A percentile compares a stretch with the other conserved stretches of the same genome.
These are phyloP conservation scores for Fraxinus dipetala DNA, from an alignment of 305 asterid genomes.

Conservation along the genomic window DNA sequence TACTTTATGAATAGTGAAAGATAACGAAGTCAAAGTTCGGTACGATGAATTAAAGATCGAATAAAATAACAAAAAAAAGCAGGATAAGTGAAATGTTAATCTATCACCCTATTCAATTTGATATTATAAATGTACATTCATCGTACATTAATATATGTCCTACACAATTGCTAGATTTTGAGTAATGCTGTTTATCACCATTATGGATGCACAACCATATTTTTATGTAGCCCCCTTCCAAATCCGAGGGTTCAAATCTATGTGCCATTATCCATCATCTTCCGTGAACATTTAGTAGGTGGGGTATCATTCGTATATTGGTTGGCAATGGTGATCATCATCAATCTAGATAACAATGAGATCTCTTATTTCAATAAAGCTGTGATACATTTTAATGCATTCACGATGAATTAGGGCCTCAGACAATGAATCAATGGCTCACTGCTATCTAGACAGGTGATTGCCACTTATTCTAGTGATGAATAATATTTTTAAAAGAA, in stretches of 20 bases:
- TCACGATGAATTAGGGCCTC: background rate
- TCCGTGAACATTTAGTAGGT: background rate
- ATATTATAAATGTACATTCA: background rate
- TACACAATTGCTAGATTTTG: background rate
- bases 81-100: background rate
- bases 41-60: background rate
- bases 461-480: too few species aligned
- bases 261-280: background rate
- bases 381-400: background rate
- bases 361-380: background rate
- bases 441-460: background rate
- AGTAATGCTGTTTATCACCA: background rate
- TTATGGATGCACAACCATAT: background rate
- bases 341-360: background rate
- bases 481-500: too few species aligned
- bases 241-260: background rate
- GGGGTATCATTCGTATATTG: background rate
- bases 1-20: background rate
- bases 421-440: background rate
- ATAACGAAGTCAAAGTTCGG: background rate
- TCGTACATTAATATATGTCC: background rate
- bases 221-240: background rate
- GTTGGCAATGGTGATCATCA: background rate
- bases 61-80: too few species aligned
- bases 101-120: background rate